Evolutionary conservation across 1,284 basidiomycete species (phyloP).

Genomic region (Ganoderma multipileum): DNA sequence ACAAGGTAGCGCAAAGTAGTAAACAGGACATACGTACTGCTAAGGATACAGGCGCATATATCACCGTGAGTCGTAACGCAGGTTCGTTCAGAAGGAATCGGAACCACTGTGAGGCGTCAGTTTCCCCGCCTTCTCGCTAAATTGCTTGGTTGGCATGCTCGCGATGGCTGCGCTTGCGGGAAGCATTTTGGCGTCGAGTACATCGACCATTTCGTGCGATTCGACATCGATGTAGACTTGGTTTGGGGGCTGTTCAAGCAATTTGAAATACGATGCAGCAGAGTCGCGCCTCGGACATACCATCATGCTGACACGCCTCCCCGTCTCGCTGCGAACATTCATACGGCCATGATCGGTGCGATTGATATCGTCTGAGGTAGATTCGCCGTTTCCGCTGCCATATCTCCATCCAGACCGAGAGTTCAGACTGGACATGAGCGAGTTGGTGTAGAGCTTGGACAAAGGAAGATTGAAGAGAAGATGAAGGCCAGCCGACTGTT

Average conservation of each 20-base stretch:
- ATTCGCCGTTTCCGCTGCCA: constrained; percentile 31
- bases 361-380: constrained; percentile 20
- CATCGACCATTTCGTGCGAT: constrained; percentile 41
- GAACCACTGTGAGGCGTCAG: constrained; percentile 9
- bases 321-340: constrained; percentile 25
- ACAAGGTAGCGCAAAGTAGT: neutral
- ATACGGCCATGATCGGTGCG: constrained; percentile 20
- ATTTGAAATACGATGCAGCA: neutral
- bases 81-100: constrained; percentile 4
- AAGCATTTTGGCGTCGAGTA: constrained; percentile 25
- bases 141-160: constrained; percentile 17
- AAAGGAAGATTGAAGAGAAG: constrained; percentile 43
- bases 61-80: neutral
- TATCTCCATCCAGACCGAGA: constrained; percentile 42
- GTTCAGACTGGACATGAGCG: constrained; percentile 44
- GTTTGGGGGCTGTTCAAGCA: constrained; percentile 33
- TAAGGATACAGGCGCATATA: neutral
- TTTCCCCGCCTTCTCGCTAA: constrained; percentile 26
- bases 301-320: constrained; percentile 33
- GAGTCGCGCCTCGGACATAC: constrained; percentile 3
- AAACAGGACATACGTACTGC: neutral
- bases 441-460: constrained; percentile 44
- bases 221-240: constrained; percentile 43
- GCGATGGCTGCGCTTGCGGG: constrained; percentile 12
- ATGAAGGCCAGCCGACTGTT: constrained; percentile 39